Percentiles rank a stretch among this genome's conserved stretches.
These are phyloP conservation scores for Leccinum barrowsii DNA, from an alignment of 768 basidiomycete genomes.

Conservation along the genomic window DNA sequence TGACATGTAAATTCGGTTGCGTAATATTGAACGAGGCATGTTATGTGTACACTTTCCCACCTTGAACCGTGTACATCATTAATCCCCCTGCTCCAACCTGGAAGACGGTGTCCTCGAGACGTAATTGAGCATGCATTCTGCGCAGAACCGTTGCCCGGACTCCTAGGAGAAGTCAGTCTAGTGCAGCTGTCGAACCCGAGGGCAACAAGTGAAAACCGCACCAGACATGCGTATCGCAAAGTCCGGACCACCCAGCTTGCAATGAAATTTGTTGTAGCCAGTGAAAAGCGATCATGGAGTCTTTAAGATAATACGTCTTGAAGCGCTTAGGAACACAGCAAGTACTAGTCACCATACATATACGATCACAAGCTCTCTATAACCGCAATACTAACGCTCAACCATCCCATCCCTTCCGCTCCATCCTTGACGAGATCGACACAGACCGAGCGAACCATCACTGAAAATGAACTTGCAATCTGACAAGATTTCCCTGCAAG, in stretches of 20 bases:
- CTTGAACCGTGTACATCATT: neutral
- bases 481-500: slow-evolving; percentile 10
- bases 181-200: neutral
- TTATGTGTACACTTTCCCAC: neutral
- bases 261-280: neutral
- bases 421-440: neutral
- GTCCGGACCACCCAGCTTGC: neutral
- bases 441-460: neutral
- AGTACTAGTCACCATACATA: slow-evolving; percentile 4
- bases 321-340: slow-evolving; percentile 20
- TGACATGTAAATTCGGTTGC: neutral
- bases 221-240: neutral
- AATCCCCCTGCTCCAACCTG: neutral
- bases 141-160: neutral
- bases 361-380: slow-evolving; percentile 1
- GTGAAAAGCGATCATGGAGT: neutral
- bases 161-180: no score
- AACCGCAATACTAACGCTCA: slow-evolving; percentile 13
- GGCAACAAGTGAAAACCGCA: neutral
- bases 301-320: neutral
- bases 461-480: slow-evolving; percentile 10
- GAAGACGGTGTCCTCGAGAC: neutral
- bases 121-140: neutral
- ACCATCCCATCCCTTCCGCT: neutral
- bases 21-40: neutral